A percentile compares a stretch with the other conserved stretches of the same genome.
These are phyloP conservation scores for Nothophytophthora sp. DNA, from an alignment of 352 stramenopile genomes.

Conservation along the genomic window DNA sequence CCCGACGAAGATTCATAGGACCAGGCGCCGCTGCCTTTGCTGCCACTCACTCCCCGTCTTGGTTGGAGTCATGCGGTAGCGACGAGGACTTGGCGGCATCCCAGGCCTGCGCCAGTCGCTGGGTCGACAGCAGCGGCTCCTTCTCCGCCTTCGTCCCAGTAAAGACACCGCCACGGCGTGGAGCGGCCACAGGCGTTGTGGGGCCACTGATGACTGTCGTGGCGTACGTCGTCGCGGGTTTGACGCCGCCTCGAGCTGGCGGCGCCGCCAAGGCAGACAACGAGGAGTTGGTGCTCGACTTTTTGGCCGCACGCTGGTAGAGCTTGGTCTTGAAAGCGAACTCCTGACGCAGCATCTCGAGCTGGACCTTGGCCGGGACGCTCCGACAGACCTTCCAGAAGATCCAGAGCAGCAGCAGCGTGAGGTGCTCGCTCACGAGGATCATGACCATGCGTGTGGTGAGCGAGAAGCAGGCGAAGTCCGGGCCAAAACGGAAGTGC, in stretches of 20 bases:
- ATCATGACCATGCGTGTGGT: conserved; percentile 83
- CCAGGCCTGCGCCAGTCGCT: conserved; percentile 53
- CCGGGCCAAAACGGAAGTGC: conserved; percentile 70
- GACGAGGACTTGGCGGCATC: conserved; percentile 26
- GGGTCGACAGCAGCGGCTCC: conserved; percentile 57
- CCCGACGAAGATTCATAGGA: too few relatives aligned
- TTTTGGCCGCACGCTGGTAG: conserved; percentile 47
- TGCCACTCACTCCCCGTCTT: conserved; percentile 12
- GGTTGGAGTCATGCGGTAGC: conserved; percentile 17
- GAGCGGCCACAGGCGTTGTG: conserved; percentile 13
- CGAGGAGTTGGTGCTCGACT: conserved; percentile 11
- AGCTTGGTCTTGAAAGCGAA: conserved; percentile 76
- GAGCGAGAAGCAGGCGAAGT: conserved; percentile 76
- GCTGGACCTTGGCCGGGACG: conserved; percentile 58
- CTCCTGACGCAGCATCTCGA: conserved; percentile 70
- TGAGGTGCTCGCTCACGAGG: conserved; percentile 67
- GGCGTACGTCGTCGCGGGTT: conserved; percentile 19
- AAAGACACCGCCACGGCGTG: conserved; percentile 13
- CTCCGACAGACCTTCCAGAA: conserved; percentile 73
- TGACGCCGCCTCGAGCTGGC: conserved; percentile 9
- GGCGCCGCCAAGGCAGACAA: conserved; percentile 11
- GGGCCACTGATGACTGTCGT: conserved; percentile 29
- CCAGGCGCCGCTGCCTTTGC: too few relatives aligned
- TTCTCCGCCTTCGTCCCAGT: conserved; percentile 49
- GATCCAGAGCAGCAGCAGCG: conserved; percentile 57